Percentiles rank a stretch among this genome's conserved stretches.
Conservation (phyloP, 768 basidiomycete species). For the Termitomyces sp. region DNA sequence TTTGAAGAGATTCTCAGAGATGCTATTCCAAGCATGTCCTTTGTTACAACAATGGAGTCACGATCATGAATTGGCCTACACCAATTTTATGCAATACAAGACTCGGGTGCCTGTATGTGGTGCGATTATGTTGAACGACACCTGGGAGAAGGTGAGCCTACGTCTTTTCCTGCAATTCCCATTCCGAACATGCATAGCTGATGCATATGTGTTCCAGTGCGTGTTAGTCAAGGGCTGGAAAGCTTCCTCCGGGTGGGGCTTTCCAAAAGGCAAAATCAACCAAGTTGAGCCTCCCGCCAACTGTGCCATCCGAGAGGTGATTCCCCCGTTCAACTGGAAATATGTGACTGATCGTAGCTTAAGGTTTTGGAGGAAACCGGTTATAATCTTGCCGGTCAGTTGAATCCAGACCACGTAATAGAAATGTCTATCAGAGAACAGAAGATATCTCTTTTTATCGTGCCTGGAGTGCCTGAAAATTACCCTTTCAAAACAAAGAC, state of each 20-base stretch:
- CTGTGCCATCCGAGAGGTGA: slow-evolving; percentile 91
- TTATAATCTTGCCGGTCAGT: slow-evolving; percentile 72
- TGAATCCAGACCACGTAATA: slow-evolving; percentile 65
- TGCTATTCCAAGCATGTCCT: slow-evolving; percentile 83
- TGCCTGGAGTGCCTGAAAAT: slow-evolving; percentile 82
- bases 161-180: background rate
- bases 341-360: slow-evolving; percentile 1
- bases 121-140: slow-evolving; percentile 89
- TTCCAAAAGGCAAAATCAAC: slow-evolving; percentile 99
- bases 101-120: slow-evolving; percentile 96
- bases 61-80: slow-evolving; percentile 82
- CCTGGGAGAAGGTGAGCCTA: slow-evolving; percentile 82
- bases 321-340: slow-evolving; percentile 14
- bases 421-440: slow-evolving; percentile 88
- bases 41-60: slow-evolving; percentile 76
- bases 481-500: slow-evolving; percentile 90
- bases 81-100: slow-evolving; percentile 94
- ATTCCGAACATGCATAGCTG: slow-evolving; percentile 4
- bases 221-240: slow-evolving; percentile 99
- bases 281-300: slow-evolving; percentile 77
- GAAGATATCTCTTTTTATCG: slow-evolving; percentile 85
- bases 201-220: slow-evolving; percentile 46
- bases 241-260: slow-evolving; percentile 95
- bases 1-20: slow-evolving; percentile 89
- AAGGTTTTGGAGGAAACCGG: slow-evolving; percentile 98